Evolutionary conservation across 192 early-diverging fungal genomes (phyloP), one percentile per base, ranked within the genome.

Genomic region (Umbelopsis ramanniana): DNA sequence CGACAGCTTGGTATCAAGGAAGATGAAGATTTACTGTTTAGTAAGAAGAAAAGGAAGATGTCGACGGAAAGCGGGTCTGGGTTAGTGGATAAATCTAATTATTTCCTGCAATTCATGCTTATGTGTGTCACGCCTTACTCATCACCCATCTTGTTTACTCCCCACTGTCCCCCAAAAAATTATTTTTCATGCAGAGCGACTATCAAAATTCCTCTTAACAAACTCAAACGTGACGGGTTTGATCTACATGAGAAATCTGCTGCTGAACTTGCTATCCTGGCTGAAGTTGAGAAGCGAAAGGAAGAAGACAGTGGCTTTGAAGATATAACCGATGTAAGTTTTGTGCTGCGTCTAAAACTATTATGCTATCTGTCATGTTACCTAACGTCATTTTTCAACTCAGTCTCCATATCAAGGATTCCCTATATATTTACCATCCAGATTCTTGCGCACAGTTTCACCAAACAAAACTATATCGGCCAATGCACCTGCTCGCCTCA

Each of bases 301-400:
- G 76, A 84, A 46, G 74, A 89, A 53, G 89, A 93, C 71, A 84
- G 84, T 50, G 89, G 89, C 17, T 91, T 82, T 79, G 79, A 90
- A 48, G 92, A 93, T 75, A 54, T 86, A 35, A 92, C 89, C 26
- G 91, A 93, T 80, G 90, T 91, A 88, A 66, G 73, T 69, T 29
- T 43, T 43, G n/a, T n/a, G 40, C 40, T 43, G 40, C 40, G 40
- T 12, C 40, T 43, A 43, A 29, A 43, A 43, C 40, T 43, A 43
- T 43, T 29, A 43, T 43, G 40, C 11, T 43, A 43, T 12, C 40
- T 43, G 6, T 43, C 11, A 43, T 12, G 40, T 43, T 43, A 43
- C 11, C 11, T 43, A 12, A 43, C 6, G 40, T 6, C 40, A 11
- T 46, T 76, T 48, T 73, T 19, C 40, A 43, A 43, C 50, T 14